Conservation (phyloP, 2,329 filamentous ascomycete genomes). For the Periconia macrospinosa region DNA sequence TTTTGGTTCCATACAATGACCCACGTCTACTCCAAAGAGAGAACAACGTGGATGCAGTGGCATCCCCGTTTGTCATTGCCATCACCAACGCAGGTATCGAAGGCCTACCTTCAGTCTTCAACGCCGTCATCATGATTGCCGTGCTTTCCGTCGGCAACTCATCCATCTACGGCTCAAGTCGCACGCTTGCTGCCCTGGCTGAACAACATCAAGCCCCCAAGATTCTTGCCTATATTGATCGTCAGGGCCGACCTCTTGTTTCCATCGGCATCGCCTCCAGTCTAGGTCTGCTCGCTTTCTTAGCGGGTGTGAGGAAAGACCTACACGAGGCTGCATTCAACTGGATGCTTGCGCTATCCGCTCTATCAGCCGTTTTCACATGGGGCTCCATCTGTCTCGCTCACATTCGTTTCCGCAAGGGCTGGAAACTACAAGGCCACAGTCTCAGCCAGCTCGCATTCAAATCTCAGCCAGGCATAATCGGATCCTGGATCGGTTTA, state of each 20-base stretch:
- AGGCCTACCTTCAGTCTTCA: constrained; percentile 85
- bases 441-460: constrained; percentile 79
- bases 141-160: constrained; percentile 92
- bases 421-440: constrained; percentile 63
- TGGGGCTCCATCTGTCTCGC: constrained; percentile 86
- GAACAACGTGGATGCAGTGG: constrained; percentile 66
- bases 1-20: constrained; percentile 77
- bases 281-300: constrained; percentile 64
- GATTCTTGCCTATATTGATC: constrained; percentile 64
- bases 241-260: constrained; percentile 61
- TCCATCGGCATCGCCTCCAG: constrained; percentile 56
- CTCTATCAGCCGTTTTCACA: constrained; percentile 74
- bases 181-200: constrained; percentile 85
- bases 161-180: constrained; percentile 85
- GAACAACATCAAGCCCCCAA: constrained; percentile 68
- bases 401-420: constrained; percentile 79
- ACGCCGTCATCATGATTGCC: constrained; percentile 88
- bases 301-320: constrained; percentile 48
- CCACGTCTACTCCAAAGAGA: constrained; percentile 61
- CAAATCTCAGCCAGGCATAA: constrained; percentile 73
- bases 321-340: constrained; percentile 55
- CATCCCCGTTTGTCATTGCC: constrained; percentile 92
- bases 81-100: constrained; percentile 82
- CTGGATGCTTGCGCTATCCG: constrained; percentile 72
- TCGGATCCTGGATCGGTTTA: constrained; percentile 80